These are phyloP conservation scores for Vairimorpha necatrix DNA, from an alignment of 371 early-diverging fungal species.

Conservation along the genomic window DNA sequence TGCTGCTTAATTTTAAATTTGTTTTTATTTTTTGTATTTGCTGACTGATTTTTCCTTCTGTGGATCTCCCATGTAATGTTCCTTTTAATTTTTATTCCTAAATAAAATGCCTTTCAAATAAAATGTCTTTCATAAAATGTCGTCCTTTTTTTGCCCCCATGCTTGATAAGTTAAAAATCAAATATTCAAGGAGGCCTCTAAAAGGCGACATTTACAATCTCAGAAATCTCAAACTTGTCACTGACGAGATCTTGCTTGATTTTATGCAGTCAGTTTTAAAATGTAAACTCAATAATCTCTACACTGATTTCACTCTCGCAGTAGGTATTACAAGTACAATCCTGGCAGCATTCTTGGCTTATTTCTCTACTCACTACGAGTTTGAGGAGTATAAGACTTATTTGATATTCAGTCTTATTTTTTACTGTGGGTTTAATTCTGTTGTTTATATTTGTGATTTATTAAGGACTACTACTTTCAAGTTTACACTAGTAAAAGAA, in stretches of 20 bases:
- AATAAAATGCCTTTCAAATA: not conserved
- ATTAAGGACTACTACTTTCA: not conserved
- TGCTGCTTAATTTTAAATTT: too few relatives aligned
- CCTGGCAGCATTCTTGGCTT: slow-evolving; percentile 10
- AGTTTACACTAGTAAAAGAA: slow-evolving; percentile 7
- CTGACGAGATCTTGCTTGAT: slow-evolving; percentile 49
- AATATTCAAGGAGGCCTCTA: slow-evolving; percentile 48
- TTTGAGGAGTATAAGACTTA: slow-evolving; percentile 42
- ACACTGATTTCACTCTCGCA: slow-evolving; percentile 37
- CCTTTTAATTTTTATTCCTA: too few relatives aligned
- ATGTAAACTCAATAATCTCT: slow-evolving; percentile 18
- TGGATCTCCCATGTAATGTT: too few relatives aligned
- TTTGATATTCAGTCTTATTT: slow-evolving; percentile 1
- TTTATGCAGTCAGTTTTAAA: slow-evolving; percentile 27
- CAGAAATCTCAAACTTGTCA: slow-evolving; percentile 43
- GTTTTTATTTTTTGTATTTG: too few relatives aligned
- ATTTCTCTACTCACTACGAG: slow-evolving; percentile 37
- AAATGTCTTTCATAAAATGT: slow-evolving; percentile 5
- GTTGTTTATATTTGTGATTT: slow-evolving; percentile 3
- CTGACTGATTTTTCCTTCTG: too few relatives aligned
- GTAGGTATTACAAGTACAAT: slow-evolving; percentile 46
- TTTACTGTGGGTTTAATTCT: slow-evolving; percentile 48
- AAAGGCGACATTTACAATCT: slow-evolving; percentile 48
- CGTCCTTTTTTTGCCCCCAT: slow-evolving; percentile 24
- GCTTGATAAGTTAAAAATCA: slow-evolving; percentile 38